Percentiles rank a stretch among this genome's conserved stretches.
Evolutionary conservation across 2,329 filamentous ascomycete species (phyloP).

Genomic region (Ophiocordyceps camponoti-rufipedis): DNA sequence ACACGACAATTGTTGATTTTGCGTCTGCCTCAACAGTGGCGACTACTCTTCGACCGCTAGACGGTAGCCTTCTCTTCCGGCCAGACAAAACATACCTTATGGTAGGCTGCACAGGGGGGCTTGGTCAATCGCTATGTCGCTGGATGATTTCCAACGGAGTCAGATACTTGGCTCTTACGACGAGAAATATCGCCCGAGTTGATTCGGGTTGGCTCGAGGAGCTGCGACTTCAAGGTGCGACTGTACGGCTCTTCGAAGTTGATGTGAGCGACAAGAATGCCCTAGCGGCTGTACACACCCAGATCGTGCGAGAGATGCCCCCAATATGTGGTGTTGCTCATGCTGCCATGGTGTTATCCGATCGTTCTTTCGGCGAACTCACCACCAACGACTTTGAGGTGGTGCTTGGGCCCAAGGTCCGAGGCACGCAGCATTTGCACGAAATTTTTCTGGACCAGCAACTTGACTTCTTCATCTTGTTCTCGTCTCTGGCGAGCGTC

Average conservation of each 20-base stretch:
- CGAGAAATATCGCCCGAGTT: slow-evolving; percentile 17
- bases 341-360: slow-evolving; percentile 24
- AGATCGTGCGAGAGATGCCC: slow-evolving; percentile 9
- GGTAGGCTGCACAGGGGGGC: slow-evolving; percentile 12
- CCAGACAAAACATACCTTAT: slow-evolving; percentile 14
- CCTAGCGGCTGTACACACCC: slow-evolving; percentile 1
- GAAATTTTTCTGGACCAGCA: slow-evolving; percentile 9
- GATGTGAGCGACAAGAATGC: slow-evolving; percentile 4
- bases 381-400: slow-evolving; percentile 6
- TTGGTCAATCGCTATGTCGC: slow-evolving; percentile 18
- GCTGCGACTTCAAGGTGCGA: background rate
- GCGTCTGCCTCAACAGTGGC: background rate
- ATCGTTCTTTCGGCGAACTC: slow-evolving; percentile 14
- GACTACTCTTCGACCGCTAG: background rate
- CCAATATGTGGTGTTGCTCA: slow-evolving; percentile 22
- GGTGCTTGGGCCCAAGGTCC: slow-evolving; percentile 15
- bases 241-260: slow-evolving; percentile 2
- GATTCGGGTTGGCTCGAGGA: slow-evolving; percentile 10
- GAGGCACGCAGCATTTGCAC: slow-evolving; percentile 13
- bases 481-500: slow-evolving; percentile 12
- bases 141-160: slow-evolving; percentile 23
- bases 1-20: background rate
- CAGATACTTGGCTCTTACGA: slow-evolving; percentile 15
- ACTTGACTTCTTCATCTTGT: slow-evolving; percentile 20
- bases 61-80: slow-evolving; percentile 5